These are phyloP conservation scores for Sarocladium brachiariae DNA, from an alignment of 2,329 filamentous ascomycete species.

Conservation along the genomic window DNA sequence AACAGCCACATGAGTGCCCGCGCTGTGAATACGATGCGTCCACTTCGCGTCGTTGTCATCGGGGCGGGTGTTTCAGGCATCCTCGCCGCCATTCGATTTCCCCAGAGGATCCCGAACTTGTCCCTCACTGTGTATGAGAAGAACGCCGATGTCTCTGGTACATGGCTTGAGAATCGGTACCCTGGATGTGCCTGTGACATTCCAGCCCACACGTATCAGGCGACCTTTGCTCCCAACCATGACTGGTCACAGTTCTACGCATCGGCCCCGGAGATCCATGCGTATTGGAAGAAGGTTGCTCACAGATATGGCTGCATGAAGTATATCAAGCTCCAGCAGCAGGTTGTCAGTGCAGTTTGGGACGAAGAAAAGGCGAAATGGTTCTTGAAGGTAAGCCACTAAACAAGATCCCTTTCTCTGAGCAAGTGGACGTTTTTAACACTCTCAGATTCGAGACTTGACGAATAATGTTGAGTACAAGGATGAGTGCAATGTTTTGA, in stretches of 20 bases:
- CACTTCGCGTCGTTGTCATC: constrained; percentile 12
- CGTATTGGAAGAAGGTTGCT: constrained; percentile 6
- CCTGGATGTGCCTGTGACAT: constrained; percentile 46
- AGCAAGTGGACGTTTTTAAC: neutral
- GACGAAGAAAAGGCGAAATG: neutral
- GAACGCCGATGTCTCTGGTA: constrained; percentile 11
- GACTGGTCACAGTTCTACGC: constrained; percentile 6
- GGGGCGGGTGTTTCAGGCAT: constrained; percentile 13
- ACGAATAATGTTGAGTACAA: neutral
- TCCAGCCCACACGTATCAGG: constrained; percentile 12
- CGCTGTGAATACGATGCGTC: constrained; percentile 3
- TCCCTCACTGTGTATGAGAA: constrained; percentile 13
- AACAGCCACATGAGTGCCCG: neutral
- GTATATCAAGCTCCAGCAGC: constrained; percentile 6
- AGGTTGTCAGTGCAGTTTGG: constrained; percentile 1
- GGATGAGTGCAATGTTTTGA: constrained; percentile 4
- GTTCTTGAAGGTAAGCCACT: constrained; percentile 3
- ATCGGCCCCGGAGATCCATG: neutral
- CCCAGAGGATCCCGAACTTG: constrained; percentile 10
- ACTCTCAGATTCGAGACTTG: neutral
- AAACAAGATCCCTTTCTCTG: neutral
- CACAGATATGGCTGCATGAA: constrained; percentile 2
- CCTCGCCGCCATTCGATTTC: constrained; percentile 11
- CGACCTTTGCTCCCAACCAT: constrained; percentile 9
- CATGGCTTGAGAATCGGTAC: constrained; percentile 12